Percentiles rank a stretch among this genome's conserved stretches.
These are phyloP conservation scores for Cocos nucifera DNA, from an alignment of 176 grass and related monocot genomes.

Conservation along the genomic window DNA sequence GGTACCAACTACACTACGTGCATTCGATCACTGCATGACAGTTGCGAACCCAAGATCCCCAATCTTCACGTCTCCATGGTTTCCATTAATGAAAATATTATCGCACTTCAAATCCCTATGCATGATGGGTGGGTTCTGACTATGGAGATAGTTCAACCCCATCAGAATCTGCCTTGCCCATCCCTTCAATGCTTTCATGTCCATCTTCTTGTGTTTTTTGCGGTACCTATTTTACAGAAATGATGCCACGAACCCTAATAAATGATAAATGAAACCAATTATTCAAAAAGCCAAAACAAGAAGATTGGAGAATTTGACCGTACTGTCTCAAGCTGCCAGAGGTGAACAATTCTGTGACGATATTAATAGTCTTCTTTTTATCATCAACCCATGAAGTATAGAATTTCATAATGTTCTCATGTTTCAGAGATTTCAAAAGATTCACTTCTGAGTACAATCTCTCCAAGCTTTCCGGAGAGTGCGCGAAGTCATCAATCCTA, in stretches of 20 bases:
- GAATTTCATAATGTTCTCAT: constrained; percentile 40
- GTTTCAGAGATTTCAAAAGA: constrained; percentile 26
- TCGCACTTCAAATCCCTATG: constrained; percentile 47
- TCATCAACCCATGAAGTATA: constrained; percentile 42
- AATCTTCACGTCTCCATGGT: constrained; percentile 52
- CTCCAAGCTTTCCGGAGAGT: constrained; percentile 29
- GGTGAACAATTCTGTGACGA: constrained; percentile 50
- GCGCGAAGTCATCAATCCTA: constrained; percentile 30
- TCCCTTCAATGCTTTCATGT: constrained; percentile 31
- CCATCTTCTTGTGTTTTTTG: constrained; percentile 36
- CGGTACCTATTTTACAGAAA: constrained; percentile 24
- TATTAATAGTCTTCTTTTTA: constrained; percentile 29
- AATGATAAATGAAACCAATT: neutral
- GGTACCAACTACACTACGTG: constrained; percentile 26
- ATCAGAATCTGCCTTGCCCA: constrained; percentile 41
- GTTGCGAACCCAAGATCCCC: constrained; percentile 43
- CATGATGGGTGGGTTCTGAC: constrained; percentile 27
- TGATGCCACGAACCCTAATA: neutral
- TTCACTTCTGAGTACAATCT: constrained; percentile 30
- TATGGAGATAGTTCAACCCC: constrained; percentile 39
- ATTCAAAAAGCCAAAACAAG: neutral
- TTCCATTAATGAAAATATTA: constrained; percentile 51
- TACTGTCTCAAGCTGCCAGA: constrained; percentile 52
- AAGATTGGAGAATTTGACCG: neutral
- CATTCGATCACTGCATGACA: constrained; percentile 34